These are phyloP conservation scores for Aspergillus unguis DNA, from an alignment of 2,329 filamentous ascomycete species.

Conservation along the genomic window DNA sequence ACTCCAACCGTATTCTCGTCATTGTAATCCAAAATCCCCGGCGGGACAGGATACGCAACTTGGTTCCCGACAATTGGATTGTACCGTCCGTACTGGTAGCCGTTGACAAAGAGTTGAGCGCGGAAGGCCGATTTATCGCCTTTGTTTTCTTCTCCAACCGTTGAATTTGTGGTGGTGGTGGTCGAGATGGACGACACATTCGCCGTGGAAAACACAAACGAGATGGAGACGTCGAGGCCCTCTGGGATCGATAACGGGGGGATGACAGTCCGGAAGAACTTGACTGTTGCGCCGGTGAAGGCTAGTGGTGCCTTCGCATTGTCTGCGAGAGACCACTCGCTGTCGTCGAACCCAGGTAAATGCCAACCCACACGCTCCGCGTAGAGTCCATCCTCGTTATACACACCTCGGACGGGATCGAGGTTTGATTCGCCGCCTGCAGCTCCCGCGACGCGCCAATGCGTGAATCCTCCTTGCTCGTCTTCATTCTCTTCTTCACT, in stretches of 20 bases:
- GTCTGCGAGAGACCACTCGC: constrained; percentile 38
- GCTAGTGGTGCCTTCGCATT: constrained; percentile 27
- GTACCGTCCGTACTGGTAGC: constrained; percentile 62
- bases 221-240: constrained; percentile 55
- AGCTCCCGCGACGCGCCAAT: constrained; percentile 59
- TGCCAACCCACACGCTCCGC: constrained; percentile 59
- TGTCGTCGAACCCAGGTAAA: constrained; percentile 54
- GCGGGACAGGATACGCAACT: constrained; percentile 58
- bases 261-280: constrained; percentile 55
- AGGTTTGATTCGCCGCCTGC: constrained; percentile 53
- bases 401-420: constrained; percentile 55
- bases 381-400: constrained; percentile 58
- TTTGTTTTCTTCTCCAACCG: constrained; percentile 9
- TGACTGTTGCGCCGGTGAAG: constrained; percentile 51
- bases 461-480: constrained; percentile 47
- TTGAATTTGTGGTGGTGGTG: constrained; percentile 25
- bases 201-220: constrained; percentile 45
- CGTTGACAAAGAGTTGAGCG: constrained; percentile 61
- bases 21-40: constrained; percentile 56
- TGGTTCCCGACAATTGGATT: constrained; percentile 61
- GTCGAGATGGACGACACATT: constrained; percentile 29
- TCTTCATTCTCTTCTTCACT: constrained; percentile 27
- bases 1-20: constrained; percentile 58
- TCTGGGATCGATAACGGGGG: constrained; percentile 50
- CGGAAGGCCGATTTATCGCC: constrained; percentile 39